Base-by-base conservation (phyloP, 2,329 filamentous ascomycete genomes). In the Bipolaris cookei region DNA sequence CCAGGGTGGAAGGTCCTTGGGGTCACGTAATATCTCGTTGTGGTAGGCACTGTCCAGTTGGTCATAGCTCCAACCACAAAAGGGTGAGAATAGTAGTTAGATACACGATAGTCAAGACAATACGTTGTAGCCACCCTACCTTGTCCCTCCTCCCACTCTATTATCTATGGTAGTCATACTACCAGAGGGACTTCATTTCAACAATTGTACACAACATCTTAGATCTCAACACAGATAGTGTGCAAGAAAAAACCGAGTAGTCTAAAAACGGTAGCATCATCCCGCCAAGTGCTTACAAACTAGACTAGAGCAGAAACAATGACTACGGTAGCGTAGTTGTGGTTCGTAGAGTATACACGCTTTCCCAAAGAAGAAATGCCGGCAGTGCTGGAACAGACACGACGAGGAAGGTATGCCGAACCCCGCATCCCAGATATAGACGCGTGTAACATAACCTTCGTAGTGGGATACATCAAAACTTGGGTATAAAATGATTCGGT, bases 361-460 rank as follows among this genome's bases (percentile, higher is more conserved):
- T 44, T 44, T 37, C 54, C 54, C 38, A 48, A 57, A 49, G 20
- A 8, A 34, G 50, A 41, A 57, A 47, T 49, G 32, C 54, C 54
- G 50, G 5, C 7, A 20, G 21, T 20, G 25, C 42, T 44, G 42
- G 25, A 14, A 11, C 8, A 13, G 16, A 1, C 18, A n/a, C 23
- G 13, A 30, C 7, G 11, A 13, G 62, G 57, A 54, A 63, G 51
- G 62, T 62, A 55, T 52, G 54, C 62, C 59, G 62, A 64, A 59
- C 62, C 62, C 62, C 62, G 59, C 59, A 62, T 51, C 8, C 28
- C 35, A 13, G 13, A 37, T 49, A 52, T 39, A 62, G 51, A 61
- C 59, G 54, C 57, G 52, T 59, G 46, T 58, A 51, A 48, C 34
- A 16, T 25, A 34, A 48, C 21, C 14, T 21, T 48, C 45, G 45